Evolutionary conservation across 2,329 filamentous ascomycete species (phyloP), one percentile per base, ranked within the genome.

Genomic region (Plenodomus biglobosus): DNA sequence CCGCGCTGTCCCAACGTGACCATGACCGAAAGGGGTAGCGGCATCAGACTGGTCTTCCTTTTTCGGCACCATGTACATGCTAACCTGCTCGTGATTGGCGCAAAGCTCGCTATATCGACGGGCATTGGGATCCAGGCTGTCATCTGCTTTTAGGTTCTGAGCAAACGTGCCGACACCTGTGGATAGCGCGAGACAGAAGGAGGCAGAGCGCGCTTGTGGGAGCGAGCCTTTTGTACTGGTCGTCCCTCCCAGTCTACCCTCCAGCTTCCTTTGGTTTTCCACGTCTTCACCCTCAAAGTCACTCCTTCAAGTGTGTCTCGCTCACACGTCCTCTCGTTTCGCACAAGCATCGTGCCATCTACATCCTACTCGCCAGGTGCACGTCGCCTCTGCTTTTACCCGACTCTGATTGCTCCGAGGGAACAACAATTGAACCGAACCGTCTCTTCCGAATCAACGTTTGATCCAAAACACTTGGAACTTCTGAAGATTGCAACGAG

Each of bases 321-420:
- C 43, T 42, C 65, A 69, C 63, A 69, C 66, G 65, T 71, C 64
- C 68, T 59, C 46, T 71, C 68, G 24, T 69, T 71, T 48, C 34
- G 30, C 46, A 43, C 16, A 48, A 47, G 32, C 24, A 35, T 43
- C 32, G 34, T 30, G 38, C 24, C 24, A 11, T 45, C 42, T 37
- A 47, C 42, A 46, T 50, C 46, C 40, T 50, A 47, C 43, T 41
- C 42, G 53, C 47, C 50, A 17, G 24, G 37, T 50, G 50, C 40
- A 54, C 56, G 52, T 50, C 36, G 10, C 22, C 50, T 60, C 46
- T 50, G 47, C 56, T 52, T 58, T 52, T 55, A 52, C 44, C 38
- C 44, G 42, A 51, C 55, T 44, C 48, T 50, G 41, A 22, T 42
- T 44, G 7, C n/a, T 16, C 10, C 37, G 37, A 48, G 27, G n/a